Evolutionary conservation across 169 alveolate genomes (phyloP), one percentile per base, ranked within the genome.

Genomic region (Cryptosporidium ubiquitum): DNA sequence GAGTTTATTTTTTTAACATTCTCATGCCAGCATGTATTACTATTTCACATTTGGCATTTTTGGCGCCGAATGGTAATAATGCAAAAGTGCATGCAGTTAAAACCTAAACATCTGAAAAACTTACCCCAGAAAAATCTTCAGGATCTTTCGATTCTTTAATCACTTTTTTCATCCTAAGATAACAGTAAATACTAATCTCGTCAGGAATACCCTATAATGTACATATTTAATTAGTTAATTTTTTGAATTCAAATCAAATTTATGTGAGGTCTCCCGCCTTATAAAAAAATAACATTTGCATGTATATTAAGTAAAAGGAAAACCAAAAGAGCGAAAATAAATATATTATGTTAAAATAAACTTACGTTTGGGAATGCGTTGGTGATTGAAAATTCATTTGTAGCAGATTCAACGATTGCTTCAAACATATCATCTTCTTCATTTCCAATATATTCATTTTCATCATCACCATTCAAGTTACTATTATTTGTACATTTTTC

Each of bases 401-500:
- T 79, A 1, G 89, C 89, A 44, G 89, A 79, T 49, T 79, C 89
- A 9, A 79, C 55, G 39, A 79, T 79, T 5, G 89, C 89, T 61
- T 79, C 89, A 61, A 79, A 79, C 89, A 79, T 79, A 0, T 79
- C 89, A 79, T 79, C 75, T 61, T 61, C 89, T 64, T 79, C 89
- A 61, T 40, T 64, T 33, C 60, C 40, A 1, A 31, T 39, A 40
- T 40, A 47, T 4, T 69, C 42, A 3, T 44, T 26, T 29, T 79
- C 52, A 20, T 39, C 74, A 39, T 1, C 66, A 2, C 66, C 66
- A 23, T 26, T 7, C 16, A 55, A 55, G 37, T 26, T 1, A 4
- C n/a, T 12, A 55, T 14, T 55, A 55, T 55, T 55, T n/a, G 66
- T 35, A 2, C 66, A 55, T 20, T 26, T 55, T 55, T 0, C 66